Evolutionary conservation across 2,329 filamentous ascomycete genomes (phyloP).

Genomic region (Coniochaeta pulveracea): DNA sequence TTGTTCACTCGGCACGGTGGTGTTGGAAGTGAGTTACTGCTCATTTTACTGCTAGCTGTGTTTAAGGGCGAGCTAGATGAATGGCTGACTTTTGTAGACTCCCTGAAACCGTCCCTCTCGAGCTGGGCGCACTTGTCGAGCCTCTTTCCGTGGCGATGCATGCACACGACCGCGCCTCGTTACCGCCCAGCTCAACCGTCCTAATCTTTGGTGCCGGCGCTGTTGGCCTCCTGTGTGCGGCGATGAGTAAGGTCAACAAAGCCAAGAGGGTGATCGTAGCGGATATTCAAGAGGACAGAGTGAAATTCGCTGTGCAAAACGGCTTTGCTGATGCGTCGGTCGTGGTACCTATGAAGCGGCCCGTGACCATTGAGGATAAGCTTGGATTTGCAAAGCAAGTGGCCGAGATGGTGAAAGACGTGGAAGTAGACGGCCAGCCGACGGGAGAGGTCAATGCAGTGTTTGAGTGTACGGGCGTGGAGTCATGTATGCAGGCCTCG

Average conservation of each 20-base stretch:
- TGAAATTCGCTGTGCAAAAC: constrained; percentile 44
- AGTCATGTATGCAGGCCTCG: constrained; percentile 61
- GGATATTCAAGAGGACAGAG: constrained; percentile 44
- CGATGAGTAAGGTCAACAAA: constrained; percentile 39
- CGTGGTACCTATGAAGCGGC: constrained; percentile 35
- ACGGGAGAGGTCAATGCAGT: constrained; percentile 56
- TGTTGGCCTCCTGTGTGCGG: constrained; percentile 47
- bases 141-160: constrained; percentile 50
- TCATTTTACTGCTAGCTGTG: too few species aligned
- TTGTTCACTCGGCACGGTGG: constrained; percentile 45
- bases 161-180: constrained; percentile 33
- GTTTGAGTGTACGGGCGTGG: constrained; percentile 72
- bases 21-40: constrained; percentile 35
- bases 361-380: constrained; percentile 40
- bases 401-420: constrained; percentile 29
- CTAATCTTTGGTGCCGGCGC: constrained; percentile 51
- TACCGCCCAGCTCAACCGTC: constrained; percentile 28
- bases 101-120: constrained; percentile 32
- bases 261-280: constrained; percentile 37
- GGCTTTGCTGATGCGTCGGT: constrained; percentile 43
- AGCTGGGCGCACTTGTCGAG: constrained; percentile 46
- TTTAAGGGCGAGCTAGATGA: background rate
- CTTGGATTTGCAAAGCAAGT: constrained; percentile 37
- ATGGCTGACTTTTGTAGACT: constrained; percentile 19
- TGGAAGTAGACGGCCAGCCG: constrained; percentile 25